Evolutionary conservation across 1,284 basidiomycete genomes (phyloP).

Genomic region (Microbotryum silenes-acaulis): DNA sequence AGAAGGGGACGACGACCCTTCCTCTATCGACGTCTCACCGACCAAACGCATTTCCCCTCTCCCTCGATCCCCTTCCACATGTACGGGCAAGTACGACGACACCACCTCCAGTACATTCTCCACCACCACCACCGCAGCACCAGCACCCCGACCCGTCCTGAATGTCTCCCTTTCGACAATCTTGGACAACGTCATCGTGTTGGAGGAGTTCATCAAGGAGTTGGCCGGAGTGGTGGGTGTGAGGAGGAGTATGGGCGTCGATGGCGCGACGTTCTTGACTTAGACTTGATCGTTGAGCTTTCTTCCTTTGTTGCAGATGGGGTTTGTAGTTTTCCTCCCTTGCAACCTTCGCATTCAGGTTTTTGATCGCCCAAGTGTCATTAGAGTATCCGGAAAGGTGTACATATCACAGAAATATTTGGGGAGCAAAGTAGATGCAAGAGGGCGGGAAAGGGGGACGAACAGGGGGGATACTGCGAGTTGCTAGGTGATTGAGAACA

Average conservation of each 20-base stretch:
- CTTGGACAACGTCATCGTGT: conserved; percentile 87
- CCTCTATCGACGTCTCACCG: neutral
- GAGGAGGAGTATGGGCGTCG: conserved; percentile 24
- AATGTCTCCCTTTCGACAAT: conserved; percentile 68
- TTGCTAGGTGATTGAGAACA: no score
- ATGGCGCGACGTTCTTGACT: conserved; percentile 11
- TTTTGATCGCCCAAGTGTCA: neutral
- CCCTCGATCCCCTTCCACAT: neutral
- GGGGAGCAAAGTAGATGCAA: no score
- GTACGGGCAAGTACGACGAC: neutral
- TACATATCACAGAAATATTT: no score
- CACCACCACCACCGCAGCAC: neutral
- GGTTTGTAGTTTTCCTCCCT: neutral
- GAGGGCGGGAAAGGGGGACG: no score
- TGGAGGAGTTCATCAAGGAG: conserved; percentile 95
- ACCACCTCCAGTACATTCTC: no score
- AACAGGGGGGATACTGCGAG: no score
- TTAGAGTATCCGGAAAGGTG: neutral
- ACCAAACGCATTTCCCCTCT: neutral
- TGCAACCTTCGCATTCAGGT: neutral
- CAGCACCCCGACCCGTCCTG: neutral
- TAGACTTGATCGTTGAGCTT: neutral
- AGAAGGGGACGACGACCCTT: conserved; percentile 23
- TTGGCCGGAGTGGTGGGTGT: conserved; percentile 25
- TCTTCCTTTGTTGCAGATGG: no score